Conservation (phyloP, 1,284 basidiomycete genomes). For the Moesziomyces parantarcticus region DNA sequence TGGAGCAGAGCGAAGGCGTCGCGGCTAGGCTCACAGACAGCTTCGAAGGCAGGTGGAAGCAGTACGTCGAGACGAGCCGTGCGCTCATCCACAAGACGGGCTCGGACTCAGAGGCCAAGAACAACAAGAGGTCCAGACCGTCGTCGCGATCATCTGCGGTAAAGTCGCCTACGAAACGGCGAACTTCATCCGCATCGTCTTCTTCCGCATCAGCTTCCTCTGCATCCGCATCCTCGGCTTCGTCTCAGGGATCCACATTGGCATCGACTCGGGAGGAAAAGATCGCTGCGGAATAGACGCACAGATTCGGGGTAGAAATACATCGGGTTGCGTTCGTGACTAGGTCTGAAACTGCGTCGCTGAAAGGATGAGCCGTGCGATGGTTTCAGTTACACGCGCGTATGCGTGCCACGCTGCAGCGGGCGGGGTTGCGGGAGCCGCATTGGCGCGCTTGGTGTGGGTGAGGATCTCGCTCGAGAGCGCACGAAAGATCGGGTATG, state of each 20-base stretch:
- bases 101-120: slow-evolving; percentile 7
- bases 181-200: slow-evolving; percentile 2
- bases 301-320: background rate
- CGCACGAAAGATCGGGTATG: slow-evolving; percentile 27
- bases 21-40: slow-evolving; percentile 48
- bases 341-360: slow-evolving; percentile 27
- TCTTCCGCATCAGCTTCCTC: slow-evolving; percentile 7
- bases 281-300: slow-evolving; percentile 3
- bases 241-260: background rate
- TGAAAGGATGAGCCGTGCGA: slow-evolving; percentile 28
- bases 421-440: background rate
- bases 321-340: background rate
- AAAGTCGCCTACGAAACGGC: slow-evolving; percentile 4
- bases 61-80: slow-evolving; percentile 36
- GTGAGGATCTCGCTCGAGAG: slow-evolving; percentile 21
- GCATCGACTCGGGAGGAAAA: background rate
- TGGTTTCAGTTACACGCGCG: slow-evolving; percentile 22
- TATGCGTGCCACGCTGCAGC: slow-evolving; percentile 22
- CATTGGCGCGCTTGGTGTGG: slow-evolving; percentile 13
- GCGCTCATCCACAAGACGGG: slow-evolving; percentile 26
- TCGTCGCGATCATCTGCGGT: slow-evolving; percentile 5
- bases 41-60: slow-evolving; percentile 48
- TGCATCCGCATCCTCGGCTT: no score
- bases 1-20: slow-evolving; percentile 49
- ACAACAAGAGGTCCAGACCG: slow-evolving; percentile 1